Evolutionary conservation across 345 rosid genomes (phyloP).

Genomic region (Eucalyptus virginea): DNA sequence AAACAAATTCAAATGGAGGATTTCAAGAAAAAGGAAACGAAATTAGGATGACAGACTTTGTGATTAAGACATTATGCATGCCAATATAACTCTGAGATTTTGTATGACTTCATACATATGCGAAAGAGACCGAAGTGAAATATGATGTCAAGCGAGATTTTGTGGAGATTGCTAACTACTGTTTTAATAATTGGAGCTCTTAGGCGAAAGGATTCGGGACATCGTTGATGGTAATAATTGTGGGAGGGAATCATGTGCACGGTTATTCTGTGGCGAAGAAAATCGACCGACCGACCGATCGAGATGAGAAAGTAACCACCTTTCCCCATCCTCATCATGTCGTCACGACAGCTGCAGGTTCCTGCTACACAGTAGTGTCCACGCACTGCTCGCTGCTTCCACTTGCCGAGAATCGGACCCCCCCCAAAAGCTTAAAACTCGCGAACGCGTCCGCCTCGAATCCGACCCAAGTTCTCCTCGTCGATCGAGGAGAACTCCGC

Average conservation of each 20-base stretch:
- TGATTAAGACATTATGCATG: neutral
- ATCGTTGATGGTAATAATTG: neutral
- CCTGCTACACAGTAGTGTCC: neutral
- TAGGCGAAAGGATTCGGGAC: neutral
- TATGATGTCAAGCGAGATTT: too few relatives aligned
- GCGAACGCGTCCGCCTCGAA: neutral
- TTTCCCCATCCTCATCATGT: neutral
- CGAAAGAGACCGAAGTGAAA: too few relatives aligned
- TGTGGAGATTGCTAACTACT: too few relatives aligned
- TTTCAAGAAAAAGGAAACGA: neutral
- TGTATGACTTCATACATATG: too few relatives aligned
- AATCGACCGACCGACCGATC: too few relatives aligned
- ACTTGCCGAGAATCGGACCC: neutral
- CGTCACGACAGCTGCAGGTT: neutral
- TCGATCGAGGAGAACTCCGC: neutral
- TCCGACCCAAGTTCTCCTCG: neutral
- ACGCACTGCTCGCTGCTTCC: neutral
- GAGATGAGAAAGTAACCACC: neutral
- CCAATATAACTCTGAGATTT: too few relatives aligned
- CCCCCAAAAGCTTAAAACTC: neutral
- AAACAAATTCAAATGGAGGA: too few relatives aligned
- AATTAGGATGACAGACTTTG: neutral
- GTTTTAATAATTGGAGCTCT: neutral
- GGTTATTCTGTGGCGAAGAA: neutral
- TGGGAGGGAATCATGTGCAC: neutral